Evolutionary conservation across 78 protist genomes (phyloP).

Genomic region (slime mould (Dictyostelium discoideum)): dicty_2.7 NC_007091.3:1635501-1636000

Average conservation of each 20-base stretch:
- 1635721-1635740: not conserved
- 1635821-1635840: not conserved
- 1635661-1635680: not conserved
- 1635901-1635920: constrained; percentile 9
- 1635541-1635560: not conserved
- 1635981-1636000: not conserved
- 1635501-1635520: not conserved
- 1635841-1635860: constrained; percentile 28
- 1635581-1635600: not conserved
- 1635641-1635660: not conserved
- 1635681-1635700: not conserved
- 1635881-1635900: not conserved
- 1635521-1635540: not conserved
- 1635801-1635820: not conserved
- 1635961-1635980: not conserved
- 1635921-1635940: not conserved
- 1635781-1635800: not conserved
- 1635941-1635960: not conserved
- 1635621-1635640: not conserved
- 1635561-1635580: not conserved
- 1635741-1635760: not conserved
- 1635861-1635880: constrained; percentile 16
- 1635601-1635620: not conserved
- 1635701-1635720: not conserved
- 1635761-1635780: not conserved